Evolutionary conservation across 805 yeast species (phyloP).

Genomic region (Geotrichum ghanense): DNA sequence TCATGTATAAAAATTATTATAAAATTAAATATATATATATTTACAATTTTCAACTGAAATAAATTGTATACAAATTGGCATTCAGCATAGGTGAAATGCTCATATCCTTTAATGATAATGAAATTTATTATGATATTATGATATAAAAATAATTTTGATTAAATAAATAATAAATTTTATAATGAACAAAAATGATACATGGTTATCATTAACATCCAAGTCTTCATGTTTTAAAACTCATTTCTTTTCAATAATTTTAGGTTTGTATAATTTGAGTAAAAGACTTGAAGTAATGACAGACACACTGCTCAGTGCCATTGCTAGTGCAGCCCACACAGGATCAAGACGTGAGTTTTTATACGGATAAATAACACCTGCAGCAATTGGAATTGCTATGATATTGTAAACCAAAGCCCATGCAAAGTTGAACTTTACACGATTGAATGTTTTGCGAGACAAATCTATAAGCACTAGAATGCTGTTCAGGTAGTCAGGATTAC

Average conservation of each 20-base stretch:
- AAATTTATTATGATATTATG: too few relatives aligned
- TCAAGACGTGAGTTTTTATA: conserved; percentile 59
- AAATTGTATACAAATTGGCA: too few relatives aligned
- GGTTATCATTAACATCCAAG: too few relatives aligned
- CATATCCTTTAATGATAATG: too few relatives aligned
- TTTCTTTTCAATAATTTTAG: too few relatives aligned
- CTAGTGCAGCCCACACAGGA: conserved; percentile 81
- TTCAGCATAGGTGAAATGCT: too few relatives aligned
- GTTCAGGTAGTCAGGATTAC: conserved; percentile 14
- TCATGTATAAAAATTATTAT: too few relatives aligned
- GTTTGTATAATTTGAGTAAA: conserved; percentile 42
- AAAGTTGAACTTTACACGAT: conserved; percentile 68
- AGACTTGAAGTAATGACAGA: conserved; percentile 80
- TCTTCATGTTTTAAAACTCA: too few relatives aligned
- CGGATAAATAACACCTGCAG: conserved; percentile 85
- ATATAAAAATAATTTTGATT: too few relatives aligned
- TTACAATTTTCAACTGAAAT: neutral
- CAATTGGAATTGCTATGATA: conserved; percentile 76
- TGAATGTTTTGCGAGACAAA: conserved; percentile 58
- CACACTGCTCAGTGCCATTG: conserved; percentile 89
- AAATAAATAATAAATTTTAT: too few relatives aligned
- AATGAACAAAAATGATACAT: too few relatives aligned
- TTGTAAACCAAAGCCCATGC: conserved; percentile 83
- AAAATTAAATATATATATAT: too few relatives aligned
- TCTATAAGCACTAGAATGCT: conserved; percentile 49